Percentiles rank a stretch among this genome's conserved stretches.
Evolutionary conservation across 768 basidiomycete genomes (phyloP).

Genomic region (Tricholoma hemisulphureum): DNA sequence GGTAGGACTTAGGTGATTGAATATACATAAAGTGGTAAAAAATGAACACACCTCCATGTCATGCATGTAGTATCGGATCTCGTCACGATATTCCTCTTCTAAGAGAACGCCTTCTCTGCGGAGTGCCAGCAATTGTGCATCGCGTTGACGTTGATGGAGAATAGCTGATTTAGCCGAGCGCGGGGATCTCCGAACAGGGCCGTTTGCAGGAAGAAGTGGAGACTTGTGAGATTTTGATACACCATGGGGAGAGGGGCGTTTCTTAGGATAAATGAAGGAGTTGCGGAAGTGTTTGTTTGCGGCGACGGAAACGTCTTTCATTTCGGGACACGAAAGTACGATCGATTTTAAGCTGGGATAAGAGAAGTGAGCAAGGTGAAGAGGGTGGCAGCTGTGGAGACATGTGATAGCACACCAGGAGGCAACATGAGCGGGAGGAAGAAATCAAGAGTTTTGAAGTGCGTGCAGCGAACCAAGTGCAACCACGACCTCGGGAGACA

Average conservation of each 20-base stretch:
- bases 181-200: constrained; percentile 58
- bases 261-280: constrained; percentile 75
- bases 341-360: constrained; percentile 42
- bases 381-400: constrained; percentile 25
- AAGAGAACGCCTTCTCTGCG: constrained; percentile 74
- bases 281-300: constrained; percentile 61
- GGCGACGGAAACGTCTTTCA: constrained; percentile 74
- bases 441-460: neutral
- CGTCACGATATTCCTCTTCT: constrained; percentile 94
- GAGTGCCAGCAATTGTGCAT: constrained; percentile 65
- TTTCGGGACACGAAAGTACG: constrained; percentile 47
- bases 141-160: constrained; percentile 64
- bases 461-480: neutral
- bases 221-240: constrained; percentile 66
- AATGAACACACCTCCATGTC: constrained; percentile 88
- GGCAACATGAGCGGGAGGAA: constrained; percentile 12
- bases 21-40: constrained; percentile 17
- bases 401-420: constrained; percentile 20
- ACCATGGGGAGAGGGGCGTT: constrained; percentile 81
- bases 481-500: neutral
- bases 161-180: constrained; percentile 61
- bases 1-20: neutral
- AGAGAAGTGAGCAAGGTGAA: constrained; percentile 23
- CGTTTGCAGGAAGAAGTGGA: constrained; percentile 50
- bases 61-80: constrained; percentile 92